Conservation (phyloP, 345 rosid species). For the Ceriops zippeliana region DNA sequence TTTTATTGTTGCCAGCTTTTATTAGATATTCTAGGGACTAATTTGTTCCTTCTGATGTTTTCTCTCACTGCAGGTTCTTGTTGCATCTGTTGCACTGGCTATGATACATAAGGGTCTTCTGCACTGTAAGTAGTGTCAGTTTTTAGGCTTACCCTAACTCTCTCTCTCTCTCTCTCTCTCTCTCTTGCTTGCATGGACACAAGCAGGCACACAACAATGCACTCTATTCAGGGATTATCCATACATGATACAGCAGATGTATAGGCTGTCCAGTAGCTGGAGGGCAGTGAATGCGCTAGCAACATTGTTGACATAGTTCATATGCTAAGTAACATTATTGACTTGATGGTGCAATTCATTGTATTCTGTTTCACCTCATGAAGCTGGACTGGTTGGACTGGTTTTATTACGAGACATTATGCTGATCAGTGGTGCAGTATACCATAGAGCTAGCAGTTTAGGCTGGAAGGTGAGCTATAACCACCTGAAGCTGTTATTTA, state of each 20-base stretch:
- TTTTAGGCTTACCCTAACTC: constrained; percentile 1
- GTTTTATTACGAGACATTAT: constrained; percentile 67
- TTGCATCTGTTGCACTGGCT: constrained; percentile 81
- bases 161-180: neutral
- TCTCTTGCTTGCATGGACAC: neutral
- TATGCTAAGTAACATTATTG: too few species aligned
- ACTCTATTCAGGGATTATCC: too few species aligned
- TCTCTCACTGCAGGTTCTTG: constrained; percentile 61
- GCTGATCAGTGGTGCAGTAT: constrained; percentile 78
- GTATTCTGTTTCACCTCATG: constrained; percentile 10
- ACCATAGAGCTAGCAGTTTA: constrained; percentile 64
- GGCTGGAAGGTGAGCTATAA: constrained; percentile 61
- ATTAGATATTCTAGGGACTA: neutral
- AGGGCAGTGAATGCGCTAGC: neutral
- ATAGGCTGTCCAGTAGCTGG: neutral
- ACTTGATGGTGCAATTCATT: neutral
- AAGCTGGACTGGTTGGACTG: constrained; percentile 85
- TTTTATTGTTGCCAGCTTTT: neutral
- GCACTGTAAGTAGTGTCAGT: constrained; percentile 55
- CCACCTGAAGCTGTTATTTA: constrained; percentile 7
- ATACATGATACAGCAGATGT: too few species aligned
- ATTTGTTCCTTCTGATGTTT: neutral
- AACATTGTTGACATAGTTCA: neutral
- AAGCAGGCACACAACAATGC: too few species aligned
- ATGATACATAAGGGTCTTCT: constrained; percentile 81